These are phyloP conservation scores for Globisporangium cylindrosporum DNA, from an alignment of 352 stramenopile species.

Conservation along the genomic window DNA sequence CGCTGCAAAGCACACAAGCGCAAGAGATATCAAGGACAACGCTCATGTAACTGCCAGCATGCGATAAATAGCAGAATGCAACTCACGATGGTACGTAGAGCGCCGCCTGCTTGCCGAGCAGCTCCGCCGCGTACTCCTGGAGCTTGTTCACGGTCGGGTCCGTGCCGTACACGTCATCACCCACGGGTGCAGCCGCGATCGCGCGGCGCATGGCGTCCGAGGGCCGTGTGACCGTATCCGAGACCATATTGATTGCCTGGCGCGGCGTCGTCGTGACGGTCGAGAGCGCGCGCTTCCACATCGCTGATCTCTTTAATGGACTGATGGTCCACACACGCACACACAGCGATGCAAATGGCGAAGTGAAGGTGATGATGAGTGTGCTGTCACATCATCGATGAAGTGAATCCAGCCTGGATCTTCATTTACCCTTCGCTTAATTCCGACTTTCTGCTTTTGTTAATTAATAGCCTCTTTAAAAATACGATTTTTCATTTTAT, in stretches of 20 bases:
- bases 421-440: neutral
- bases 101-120: constrained; percentile 93
- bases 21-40: neutral
- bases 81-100: constrained; percentile 94
- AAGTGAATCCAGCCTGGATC: neutral
- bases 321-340: neutral
- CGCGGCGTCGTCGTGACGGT: neutral
- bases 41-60: constrained; percentile 1
- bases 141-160: constrained; percentile 95
- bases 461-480: neutral
- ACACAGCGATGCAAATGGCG: neutral
- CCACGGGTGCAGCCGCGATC: constrained; percentile 77
- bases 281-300: constrained; percentile 15
- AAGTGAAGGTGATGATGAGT: neutral
- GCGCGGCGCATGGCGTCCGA: constrained; percentile 90
- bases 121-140: constrained; percentile 87
- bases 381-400: neutral
- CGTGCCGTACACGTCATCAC: constrained; percentile 71
- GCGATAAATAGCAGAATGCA: constrained; percentile 8
- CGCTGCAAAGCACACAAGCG: constrained; percentile 33
- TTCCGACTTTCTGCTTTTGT: neutral
- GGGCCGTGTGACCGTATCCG: constrained; percentile 96
- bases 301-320: neutral
- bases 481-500: neutral
- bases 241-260: constrained; percentile 90